Evolutionary conservation across 1,139 yeast genomes (phyloP), one percentile per base, ranked within the genome.

Genomic region (Zhuliangozyma blackwelliae): DNA sequence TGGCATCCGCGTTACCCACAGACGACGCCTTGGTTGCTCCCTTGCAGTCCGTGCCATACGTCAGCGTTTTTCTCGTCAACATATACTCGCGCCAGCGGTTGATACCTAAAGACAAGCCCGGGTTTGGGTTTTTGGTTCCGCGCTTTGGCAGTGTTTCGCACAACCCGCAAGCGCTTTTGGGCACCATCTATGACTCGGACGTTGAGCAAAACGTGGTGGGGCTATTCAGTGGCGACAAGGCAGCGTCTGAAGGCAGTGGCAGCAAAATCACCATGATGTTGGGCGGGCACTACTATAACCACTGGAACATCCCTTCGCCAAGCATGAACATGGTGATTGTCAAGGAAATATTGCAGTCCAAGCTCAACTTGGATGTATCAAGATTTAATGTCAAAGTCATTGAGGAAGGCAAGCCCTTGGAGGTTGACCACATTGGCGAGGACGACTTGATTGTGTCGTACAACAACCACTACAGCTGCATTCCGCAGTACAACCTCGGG

Each of bases 121-220:
- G 97, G 34, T 92, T 92, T 67, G 98, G 98, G 2, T 88, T 85
- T 50, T 70, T 92, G 38, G 86, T 88, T 3, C 98, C 98, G 1
- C 56, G 56, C 35, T 28, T 71, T 61, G 52, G 61, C 61, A 48
- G 56, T 7, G 23, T 39, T 10, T 22, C 27, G 7, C 27, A 27
- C 10, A 83, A 86, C 49, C 73, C 77, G 1, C 82, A 79, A 36
- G 69, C 76, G 19, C 61, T 89, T 13, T 65, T 92, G 30, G 98
- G 98, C 2, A 88, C 88, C 2, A 88, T 92, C 25, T 92, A 85
- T 59, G 97, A 92, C 56, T 86, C 96, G 1, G 89, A 87, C 35
- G 75, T 87, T 10, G 90, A 81, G 52, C 66, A 71, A 44, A 62
- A 72, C 40, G 65, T 74, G 22, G 46, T 54, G 27, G 36, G 45